Evolutionary conservation across 768 basidiomycete genomes (phyloP).

Genomic region (Termitomyces titanicus): DNA sequence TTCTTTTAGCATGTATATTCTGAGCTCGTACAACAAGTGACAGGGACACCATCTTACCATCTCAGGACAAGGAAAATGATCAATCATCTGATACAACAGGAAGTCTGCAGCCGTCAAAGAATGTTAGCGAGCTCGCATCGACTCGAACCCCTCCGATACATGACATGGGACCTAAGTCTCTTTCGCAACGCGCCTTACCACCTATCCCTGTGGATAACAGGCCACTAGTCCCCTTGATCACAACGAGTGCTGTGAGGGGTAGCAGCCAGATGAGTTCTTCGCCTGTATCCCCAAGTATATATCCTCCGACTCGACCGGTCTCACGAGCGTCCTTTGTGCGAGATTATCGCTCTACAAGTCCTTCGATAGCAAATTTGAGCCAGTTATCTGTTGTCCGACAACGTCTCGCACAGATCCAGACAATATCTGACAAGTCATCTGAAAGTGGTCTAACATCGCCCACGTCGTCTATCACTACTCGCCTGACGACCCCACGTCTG

Average conservation of each 20-base stretch:
- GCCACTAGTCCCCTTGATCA: not conserved
- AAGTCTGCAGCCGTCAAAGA: not conserved
- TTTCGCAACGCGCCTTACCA: conserved; percentile 29
- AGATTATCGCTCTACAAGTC: conserved; percentile 32
- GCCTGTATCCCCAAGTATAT: conserved; percentile 23
- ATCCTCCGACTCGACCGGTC: conserved; percentile 19
- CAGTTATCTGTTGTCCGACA: conserved; percentile 63
- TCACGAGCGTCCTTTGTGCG: conserved; percentile 15
- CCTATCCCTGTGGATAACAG: conserved; percentile 22
- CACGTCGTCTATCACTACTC: conserved; percentile 7
- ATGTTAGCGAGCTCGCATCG: not conserved
- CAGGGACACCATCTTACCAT: conserved; percentile 59
- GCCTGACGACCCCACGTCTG: conserved; percentile 11
- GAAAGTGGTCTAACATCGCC: conserved; percentile 4
- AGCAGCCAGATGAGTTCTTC: conserved; percentile 4
- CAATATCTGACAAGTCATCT: conserved; percentile 22
- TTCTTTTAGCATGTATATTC: not conserved
- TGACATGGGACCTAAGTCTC: conserved; percentile 10
- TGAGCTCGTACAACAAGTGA: not conserved
- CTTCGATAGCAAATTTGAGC: conserved; percentile 61
- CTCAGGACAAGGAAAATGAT: conserved; percentile 16
- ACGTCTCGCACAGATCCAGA: conserved; percentile 60
- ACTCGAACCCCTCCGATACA: not conserved
- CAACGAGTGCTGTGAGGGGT: not conserved
- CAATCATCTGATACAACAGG: not conserved